Base-by-base conservation (phyloP, 805 yeast genomes). In the Candida dendrica region DNA sequence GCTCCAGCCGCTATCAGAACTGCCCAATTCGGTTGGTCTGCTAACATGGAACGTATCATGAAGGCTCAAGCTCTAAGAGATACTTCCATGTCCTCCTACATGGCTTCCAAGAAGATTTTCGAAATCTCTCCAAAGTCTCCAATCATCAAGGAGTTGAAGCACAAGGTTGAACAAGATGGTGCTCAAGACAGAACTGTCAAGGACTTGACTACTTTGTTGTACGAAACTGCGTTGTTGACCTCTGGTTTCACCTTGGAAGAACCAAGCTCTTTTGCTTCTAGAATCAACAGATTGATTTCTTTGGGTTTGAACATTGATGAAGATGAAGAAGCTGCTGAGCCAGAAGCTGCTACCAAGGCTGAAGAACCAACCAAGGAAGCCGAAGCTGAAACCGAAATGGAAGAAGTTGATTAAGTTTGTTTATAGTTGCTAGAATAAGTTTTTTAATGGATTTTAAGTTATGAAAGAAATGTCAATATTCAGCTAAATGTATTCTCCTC, bases 1-100 rank as follows among this genome's bases (percentile, higher is more conserved):
- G 90, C 98, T 45, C 99, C 99, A 70, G 98, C 98, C 69, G 98
- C 98, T 59, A 93, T 93, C 68, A 89, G 98, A 81, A 93, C 98
- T 57, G 98, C 97, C 58, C 98, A 93, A 77, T 93, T 93, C 70
- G 98, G 99, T 69, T 93, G 99, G 99, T 93, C 98, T 56, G 99
- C 99, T 63, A 93, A 93, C 80, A 93, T 93, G 98, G 99, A 93
- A 79, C 91, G 98, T 84, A 93, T 93, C 80, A 93, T 93, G 99
- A 93, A 93, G 80, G 98, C 98, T 49, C 99, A 93, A 79, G 98
- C 99, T 59, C 77, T 93, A 63, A 89, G 98, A 77, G 98, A 93
- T 71, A 86, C 95, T 59, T 79, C 95, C 58, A 93, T 93, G 98
- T 89, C 98, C 34, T 81, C 96, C 50, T 93, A 93, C 93, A 93